Evolutionary conservation across 208 protist species (phyloP).

Genomic region (Wallacemonas sp.): DNA sequence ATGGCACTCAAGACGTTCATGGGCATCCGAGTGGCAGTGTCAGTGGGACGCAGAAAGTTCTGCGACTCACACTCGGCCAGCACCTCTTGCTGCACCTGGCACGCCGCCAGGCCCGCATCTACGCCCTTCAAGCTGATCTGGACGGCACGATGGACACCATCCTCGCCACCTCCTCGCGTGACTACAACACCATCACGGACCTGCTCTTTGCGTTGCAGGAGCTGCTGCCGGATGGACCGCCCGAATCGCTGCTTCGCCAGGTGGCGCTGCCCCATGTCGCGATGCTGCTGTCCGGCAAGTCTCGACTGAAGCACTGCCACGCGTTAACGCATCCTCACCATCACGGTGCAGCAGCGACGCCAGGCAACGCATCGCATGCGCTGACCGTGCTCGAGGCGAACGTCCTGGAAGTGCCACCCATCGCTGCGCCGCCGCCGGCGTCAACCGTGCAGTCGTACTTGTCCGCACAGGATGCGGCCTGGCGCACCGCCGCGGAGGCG

Average conservation of each 20-base stretch:
- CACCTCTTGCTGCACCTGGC: slow-evolving; percentile 71
- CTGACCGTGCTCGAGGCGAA: slow-evolving; percentile 5
- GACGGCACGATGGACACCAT: slow-evolving; percentile 64
- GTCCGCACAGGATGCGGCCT: not conserved
- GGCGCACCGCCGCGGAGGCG: not conserved
- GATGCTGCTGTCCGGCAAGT: slow-evolving; percentile 31
- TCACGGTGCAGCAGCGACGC: not conserved
- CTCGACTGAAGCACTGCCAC: slow-evolving; percentile 33
- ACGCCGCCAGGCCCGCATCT: slow-evolving; percentile 59
- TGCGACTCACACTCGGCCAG: slow-evolving; percentile 54
- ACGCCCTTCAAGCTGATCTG: slow-evolving; percentile 69
- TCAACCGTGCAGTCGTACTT: not conserved
- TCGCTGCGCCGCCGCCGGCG: not conserved
- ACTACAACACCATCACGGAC: slow-evolving; percentile 77
- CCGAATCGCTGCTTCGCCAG: slow-evolving; percentile 26
- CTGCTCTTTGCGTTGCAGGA: slow-evolving; percentile 51
- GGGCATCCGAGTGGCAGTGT: not conserved
- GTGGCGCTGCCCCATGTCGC: slow-evolving; percentile 60
- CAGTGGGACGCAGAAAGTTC: not conserved
- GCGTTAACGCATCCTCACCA: not conserved
- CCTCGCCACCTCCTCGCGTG: slow-evolving; percentile 58
- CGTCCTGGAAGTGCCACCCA: not conserved
- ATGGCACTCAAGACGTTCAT: not conserved
- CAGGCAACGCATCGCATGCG: not conserved
- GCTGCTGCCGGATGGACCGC: slow-evolving; percentile 31